Base-by-base conservation (phyloP, 805 yeast genomes). In the Soucietia sequanensis region DNA sequence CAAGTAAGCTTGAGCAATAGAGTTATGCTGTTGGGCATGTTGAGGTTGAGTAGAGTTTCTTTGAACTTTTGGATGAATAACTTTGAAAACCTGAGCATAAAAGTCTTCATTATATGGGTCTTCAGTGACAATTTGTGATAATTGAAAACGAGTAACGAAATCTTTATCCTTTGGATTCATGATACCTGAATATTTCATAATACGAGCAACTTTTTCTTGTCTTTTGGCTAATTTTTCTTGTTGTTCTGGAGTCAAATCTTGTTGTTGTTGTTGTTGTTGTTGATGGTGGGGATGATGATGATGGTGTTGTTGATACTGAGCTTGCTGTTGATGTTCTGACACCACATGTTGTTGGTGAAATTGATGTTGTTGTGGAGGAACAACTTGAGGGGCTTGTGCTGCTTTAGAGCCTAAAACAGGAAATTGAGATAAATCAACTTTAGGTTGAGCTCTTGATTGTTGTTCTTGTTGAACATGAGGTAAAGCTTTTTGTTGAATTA, bases 131-230 rank as follows among this genome's bases (percentile, higher is more conserved):
- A 93, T 84, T 59, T 90, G 96, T 32, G 96, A 88, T 44, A 93
- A 74, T 63, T 93, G 99, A 55, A 90, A 82, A 57, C 97, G 77
- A 28, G 96, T 88, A 32, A 93, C 91, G 55, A 86, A 89, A 63
- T 91, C 96, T 65, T 90, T 90, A 60, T 93, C 99, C 66, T 91
- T 85, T 38, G 96, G 95, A 51, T 89, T 87, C 99, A 93, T 93
- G 44, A 93, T 78, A 44, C 97, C 97, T 19, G 93, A 84, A 65
- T 82, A 87, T 52, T 78, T 80, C 54, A 84, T 72, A 50, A 88
- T 85, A 44, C 83, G 74, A 30, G 80, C 73, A 33, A 84, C 89
- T 56, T 85, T 84, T 40, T 80, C 81, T 44, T 81, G 87, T 65
- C 93, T 81, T 31, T 67, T 68, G 37, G 79, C 74, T 37, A 80